Evolutionary conservation across 768 basidiomycete species (phyloP), one percentile per base, ranked within the genome.

Genomic region (Boletus rubescentipes): DNA sequence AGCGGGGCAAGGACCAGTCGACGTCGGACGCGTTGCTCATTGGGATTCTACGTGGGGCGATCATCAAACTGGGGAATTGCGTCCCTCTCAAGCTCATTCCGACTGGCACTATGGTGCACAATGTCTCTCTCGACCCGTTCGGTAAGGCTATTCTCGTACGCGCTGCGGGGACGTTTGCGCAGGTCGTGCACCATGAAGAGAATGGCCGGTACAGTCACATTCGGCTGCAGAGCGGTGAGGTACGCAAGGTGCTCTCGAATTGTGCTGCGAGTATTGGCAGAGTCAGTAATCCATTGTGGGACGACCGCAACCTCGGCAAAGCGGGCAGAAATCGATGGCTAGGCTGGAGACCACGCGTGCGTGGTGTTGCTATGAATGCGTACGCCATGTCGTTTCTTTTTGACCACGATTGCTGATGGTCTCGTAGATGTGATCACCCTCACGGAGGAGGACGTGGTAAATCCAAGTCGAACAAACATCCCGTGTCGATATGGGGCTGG

Each of bases 391-490:
- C 51, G 44, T 53, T 45, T 29, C 46, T 16, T 45, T 37, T 26
- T 4, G 39, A 32, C 26, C 21, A 32, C 26, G 34, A n/a, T 30
- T 31, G 3, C 39, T 66, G 26, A 64, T 30, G 8, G 5, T 5
- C 1, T 42, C 48, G 9, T 52, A 93, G 91, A 42, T 81, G 80
- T 50, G 93, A 94, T 72, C 93, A 95, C 72, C 94, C 96, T 56
- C 94, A 97, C 68, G 95, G 95, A 72, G 95, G 96, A 77, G 96
- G 96, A 72, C 89, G 96, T 74, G 96, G 96, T 62, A 98, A 96
- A 73, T 91, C 89, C 55, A 98, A 99, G 79, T 92, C 91, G 53
- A 86, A 95, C 82, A 96, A 92, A 67, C 87, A 94, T 68, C 93
- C 95, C 3, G 86, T 90, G 26, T 93, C 91, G 11, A 83, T 91